Percentiles rank a stretch among this genome's conserved stretches.
These are phyloP conservation scores for Colletotrichum karsti DNA, from an alignment of 2,329 filamentous ascomycete genomes.

Conservation along the genomic window DNA sequence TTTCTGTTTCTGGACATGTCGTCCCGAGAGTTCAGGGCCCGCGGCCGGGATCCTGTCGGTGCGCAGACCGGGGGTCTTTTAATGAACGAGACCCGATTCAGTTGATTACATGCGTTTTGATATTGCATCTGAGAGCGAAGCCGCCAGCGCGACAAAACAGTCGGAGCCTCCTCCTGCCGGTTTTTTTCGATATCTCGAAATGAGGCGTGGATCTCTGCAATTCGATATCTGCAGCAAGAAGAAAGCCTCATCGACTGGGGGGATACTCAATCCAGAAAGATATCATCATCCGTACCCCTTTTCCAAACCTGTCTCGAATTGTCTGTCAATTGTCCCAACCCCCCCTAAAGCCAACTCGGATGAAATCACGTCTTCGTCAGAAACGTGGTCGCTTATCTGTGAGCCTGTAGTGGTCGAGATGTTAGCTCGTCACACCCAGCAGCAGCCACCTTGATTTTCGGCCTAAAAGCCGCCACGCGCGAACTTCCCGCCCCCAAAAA, in stretches of 20 bases:
- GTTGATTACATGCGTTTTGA: not conserved
- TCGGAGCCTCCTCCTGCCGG: not conserved
- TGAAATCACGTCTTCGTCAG: not conserved
- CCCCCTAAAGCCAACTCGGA: not conserved
- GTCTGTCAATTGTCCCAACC: not conserved
- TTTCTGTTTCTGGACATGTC: slow-evolving; percentile 19
- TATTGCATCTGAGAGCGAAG: not conserved
- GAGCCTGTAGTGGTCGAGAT: not conserved
- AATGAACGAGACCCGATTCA: slow-evolving; percentile 14
- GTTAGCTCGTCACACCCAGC: not conserved
- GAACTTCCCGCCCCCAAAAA: not conserved
- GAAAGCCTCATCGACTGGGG: not conserved
- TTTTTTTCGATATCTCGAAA: slow-evolving; percentile 5
- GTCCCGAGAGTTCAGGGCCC: slow-evolving; percentile 1
- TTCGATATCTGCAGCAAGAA: slow-evolving; percentile 7
- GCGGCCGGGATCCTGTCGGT: slow-evolving; percentile 17
- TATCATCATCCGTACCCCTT: not conserved
- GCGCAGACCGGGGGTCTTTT: slow-evolving; percentile 16
- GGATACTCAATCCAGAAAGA: not conserved
- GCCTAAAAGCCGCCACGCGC: slow-evolving; percentile 5
- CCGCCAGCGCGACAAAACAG: too few relatives aligned
- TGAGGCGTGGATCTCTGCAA: slow-evolving; percentile 14
- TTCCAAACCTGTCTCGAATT: not conserved
- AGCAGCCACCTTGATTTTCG: slow-evolving; percentile 9
- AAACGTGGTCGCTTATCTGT: not conserved